Evolutionary conservation across 2,329 filamentous ascomycete genomes (phyloP), one percentile per base, ranked within the genome.

Genomic region (Akanthomyces uredinophilus): DNA sequence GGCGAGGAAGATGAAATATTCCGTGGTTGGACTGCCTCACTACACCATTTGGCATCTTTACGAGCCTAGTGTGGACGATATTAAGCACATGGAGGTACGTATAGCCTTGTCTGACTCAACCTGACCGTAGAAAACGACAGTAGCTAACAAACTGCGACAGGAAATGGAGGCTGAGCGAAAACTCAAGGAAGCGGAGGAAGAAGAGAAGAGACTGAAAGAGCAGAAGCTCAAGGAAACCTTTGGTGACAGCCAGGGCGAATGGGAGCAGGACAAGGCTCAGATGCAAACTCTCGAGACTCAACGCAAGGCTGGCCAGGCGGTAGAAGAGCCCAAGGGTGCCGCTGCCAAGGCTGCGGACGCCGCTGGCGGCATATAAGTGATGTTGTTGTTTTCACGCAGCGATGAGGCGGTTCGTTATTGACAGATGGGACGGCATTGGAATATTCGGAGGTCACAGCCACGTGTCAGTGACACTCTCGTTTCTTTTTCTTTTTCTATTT

Each of bases 31-130:
- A 37, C 82, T 99, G 52, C 95, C 95, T 7, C 95, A 99, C 73
- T 99, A 99, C 75, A 96, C 92, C 1, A 97, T 99, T 67, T 99
- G 95, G 95, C 95, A 99, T 87, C 82, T 99, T 70, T 99, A 99
- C 79, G 95, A 99, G 76, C 95, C 95, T n/a, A 96, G 92, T 70
- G 91, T 97, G 18, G 95, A 99, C 71, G 95, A 99, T 70, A 91
- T 98, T 65, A 88, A 90, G 64, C 95, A 98, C 71, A 99, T 99
- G 95, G 94, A 93, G 79, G 86, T 87, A 74, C 64, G 78, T 14
- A 47, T 20, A 60, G 22, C 13, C 29, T 32, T 2, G 8, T 5
- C 3, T 46, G 5, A 24, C 18, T 1, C 7, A 7, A 11, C 13
- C 4, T 11, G 41, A 41, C 10, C 5, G 11, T 50, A 4, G 35